phyloP scores from a whole-genome alignment of 371 early-diverging fungal species.

The Actinomortierella wolfii region DNA sequence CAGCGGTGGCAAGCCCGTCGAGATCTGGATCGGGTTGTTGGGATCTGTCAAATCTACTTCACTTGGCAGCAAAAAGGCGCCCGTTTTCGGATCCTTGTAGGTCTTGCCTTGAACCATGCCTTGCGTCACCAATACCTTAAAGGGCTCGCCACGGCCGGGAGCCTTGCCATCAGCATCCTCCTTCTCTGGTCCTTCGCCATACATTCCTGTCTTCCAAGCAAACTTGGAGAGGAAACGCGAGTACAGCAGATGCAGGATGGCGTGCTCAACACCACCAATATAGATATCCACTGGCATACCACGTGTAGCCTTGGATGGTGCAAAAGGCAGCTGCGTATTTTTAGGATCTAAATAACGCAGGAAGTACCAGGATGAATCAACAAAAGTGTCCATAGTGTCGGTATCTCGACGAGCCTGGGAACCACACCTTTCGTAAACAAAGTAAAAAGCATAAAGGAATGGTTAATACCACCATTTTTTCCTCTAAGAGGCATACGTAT shows the following conservation, averaged over 20 bases:
- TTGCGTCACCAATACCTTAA: conserved; percentile 83
- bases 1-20: conserved; percentile 64
- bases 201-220: conserved; percentile 61
- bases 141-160: conserved; percentile 78
- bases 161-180: conserved; percentile 49
- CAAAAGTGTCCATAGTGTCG: conserved; percentile 97
- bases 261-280: conserved; percentile 95
- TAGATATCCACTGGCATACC: conserved; percentile 90
- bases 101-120: conserved; percentile 96
- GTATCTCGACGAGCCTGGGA: conserved; percentile 82
- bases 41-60: conserved; percentile 72
- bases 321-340: conserved; percentile 68
- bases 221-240: conserved; percentile 91
- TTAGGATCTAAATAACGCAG: conserved; percentile 82
- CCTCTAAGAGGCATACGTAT: background rate
- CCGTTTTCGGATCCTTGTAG: conserved; percentile 75
- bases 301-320: conserved; percentile 57
- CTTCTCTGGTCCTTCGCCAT: conserved; percentile 39
- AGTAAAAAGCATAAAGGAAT: background rate
- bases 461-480: background rate
- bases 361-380: conserved; percentile 96
- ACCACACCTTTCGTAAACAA: conserved; percentile 56
- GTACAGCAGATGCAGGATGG: conserved; percentile 93
- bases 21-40: conserved; percentile 59
- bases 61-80: conserved; percentile 79